Percentiles rank a stretch among this genome's conserved stretches.
phyloP scores from a whole-genome alignment of 2,329 filamentous ascomycete species.

The Colletotrichum spinosum region DNA sequence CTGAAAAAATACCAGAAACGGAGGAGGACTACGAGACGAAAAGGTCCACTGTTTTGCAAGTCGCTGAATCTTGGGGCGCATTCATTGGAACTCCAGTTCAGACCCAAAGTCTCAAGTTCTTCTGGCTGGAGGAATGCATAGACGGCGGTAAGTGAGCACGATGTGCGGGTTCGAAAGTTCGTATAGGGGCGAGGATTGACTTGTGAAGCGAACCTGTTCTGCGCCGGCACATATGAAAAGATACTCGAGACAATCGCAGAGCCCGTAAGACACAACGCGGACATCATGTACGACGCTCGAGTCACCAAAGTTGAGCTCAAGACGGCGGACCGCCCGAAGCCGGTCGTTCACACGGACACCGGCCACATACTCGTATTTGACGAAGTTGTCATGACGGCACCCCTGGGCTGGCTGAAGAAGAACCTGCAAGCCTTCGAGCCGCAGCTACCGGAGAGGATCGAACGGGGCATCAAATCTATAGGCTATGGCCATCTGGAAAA shows the following conservation, averaged over 20 bases:
- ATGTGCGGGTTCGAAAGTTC: too few species aligned
- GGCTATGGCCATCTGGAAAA: slow-evolving; percentile 80
- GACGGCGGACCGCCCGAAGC: slow-evolving; percentile 43
- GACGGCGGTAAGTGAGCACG: slow-evolving; percentile 67
- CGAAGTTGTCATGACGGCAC: slow-evolving; percentile 75
- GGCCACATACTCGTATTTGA: slow-evolving; percentile 67
- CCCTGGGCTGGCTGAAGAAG: slow-evolving; percentile 76
- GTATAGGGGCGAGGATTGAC: slow-evolving; percentile 10
- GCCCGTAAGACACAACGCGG: slow-evolving; percentile 65
- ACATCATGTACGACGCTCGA: slow-evolving; percentile 63
- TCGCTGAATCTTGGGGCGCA: slow-evolving; percentile 75
- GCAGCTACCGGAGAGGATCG: slow-evolving; percentile 66
- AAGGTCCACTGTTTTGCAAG: slow-evolving; percentile 59
- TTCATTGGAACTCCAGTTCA: slow-evolving; percentile 75
- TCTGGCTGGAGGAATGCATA: slow-evolving; percentile 83
- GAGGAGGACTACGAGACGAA: slow-evolving; percentile 53
- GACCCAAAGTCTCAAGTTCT: slow-evolving; percentile 78
- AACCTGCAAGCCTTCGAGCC: slow-evolving; percentile 71
- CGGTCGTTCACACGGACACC: slow-evolving; percentile 59
- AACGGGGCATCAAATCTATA: slow-evolving; percentile 71
- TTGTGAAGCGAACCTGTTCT: slow-evolving; percentile 67
- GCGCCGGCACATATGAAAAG: slow-evolving; percentile 68
- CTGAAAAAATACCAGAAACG: slow-evolving; percentile 59
- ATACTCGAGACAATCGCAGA: slow-evolving; percentile 69
- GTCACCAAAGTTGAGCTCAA: slow-evolving; percentile 55